Conservation (phyloP, 495 filamentous ascomycete genomes). For the Xylona heveae region DNA sequence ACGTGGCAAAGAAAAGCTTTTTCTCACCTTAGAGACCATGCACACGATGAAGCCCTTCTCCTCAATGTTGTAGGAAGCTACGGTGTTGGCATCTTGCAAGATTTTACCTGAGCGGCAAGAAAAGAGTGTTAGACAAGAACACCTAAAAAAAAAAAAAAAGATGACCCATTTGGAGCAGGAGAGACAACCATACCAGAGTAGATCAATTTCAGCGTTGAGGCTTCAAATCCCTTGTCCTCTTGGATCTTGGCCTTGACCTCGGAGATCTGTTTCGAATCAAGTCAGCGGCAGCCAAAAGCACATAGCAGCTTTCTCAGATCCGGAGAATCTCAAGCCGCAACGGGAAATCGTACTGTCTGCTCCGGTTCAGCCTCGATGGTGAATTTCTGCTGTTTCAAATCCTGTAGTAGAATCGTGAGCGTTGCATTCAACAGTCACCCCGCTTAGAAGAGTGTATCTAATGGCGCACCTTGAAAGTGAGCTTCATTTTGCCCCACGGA, state of each 20-base stretch:
- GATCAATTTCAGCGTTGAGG: constrained; percentile 77
- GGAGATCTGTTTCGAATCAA: constrained; percentile 37
- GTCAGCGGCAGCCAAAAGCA: not conserved
- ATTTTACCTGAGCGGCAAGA: constrained; percentile 55
- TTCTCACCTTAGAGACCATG: constrained; percentile 75
- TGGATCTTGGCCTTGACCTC: constrained; percentile 78
- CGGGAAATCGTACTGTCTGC: constrained; percentile 49
- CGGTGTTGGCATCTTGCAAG: constrained; percentile 85
- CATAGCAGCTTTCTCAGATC: not conserved
- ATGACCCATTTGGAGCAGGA: no score
- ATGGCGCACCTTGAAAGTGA: constrained; percentile 52
- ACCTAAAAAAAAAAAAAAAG: no score
- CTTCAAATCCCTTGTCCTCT: constrained; percentile 78
- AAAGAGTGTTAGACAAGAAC: not conserved
- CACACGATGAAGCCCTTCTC: constrained; percentile 99
- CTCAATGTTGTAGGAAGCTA: constrained; percentile 91
- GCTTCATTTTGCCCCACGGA: constrained; percentile 42
- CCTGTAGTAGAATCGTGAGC: constrained; percentile 35
- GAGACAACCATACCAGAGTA: constrained; percentile 93
- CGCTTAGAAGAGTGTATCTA: constrained; percentile 9
- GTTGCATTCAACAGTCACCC: constrained; percentile 13
- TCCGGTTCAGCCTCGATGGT: constrained; percentile 80
- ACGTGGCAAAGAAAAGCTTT: constrained; percentile 1
- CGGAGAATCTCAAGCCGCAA: not conserved
- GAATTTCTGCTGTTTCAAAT: constrained; percentile 97